These are phyloP conservation scores for Lactarius trivialis DNA, from an alignment of 768 basidiomycete genomes.

Conservation along the genomic window DNA sequence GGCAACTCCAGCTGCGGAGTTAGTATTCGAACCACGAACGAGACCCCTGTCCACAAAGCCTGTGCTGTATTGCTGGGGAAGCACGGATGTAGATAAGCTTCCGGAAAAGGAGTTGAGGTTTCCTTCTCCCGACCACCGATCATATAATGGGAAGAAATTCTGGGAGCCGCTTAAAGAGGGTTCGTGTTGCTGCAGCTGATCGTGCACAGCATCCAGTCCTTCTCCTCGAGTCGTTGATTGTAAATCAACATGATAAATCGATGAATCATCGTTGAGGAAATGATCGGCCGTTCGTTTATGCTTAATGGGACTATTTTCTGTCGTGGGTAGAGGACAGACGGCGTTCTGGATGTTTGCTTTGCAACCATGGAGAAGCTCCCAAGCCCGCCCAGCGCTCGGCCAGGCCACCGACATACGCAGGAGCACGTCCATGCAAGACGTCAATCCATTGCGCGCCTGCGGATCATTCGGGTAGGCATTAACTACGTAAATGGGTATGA, in stretches of 20 bases:
- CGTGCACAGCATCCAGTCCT: slow-evolving; percentile 17
- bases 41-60: slow-evolving; percentile 51
- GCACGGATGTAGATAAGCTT: slow-evolving; percentile 61
- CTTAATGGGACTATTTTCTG: slow-evolving; percentile 24
- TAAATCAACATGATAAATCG: slow-evolving; percentile 8
- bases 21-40: slow-evolving; percentile 11
- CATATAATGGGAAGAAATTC: slow-evolving; percentile 34
- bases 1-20: background rate
- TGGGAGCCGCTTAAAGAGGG: slow-evolving; percentile 5
- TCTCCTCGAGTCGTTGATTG: slow-evolving; percentile 5
- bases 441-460: slow-evolving; percentile 57
- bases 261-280: slow-evolving; percentile 26
- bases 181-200: slow-evolving; percentile 18
- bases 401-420: slow-evolving; percentile 61
- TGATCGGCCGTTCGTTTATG: slow-evolving; percentile 59
- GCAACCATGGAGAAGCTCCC: slow-evolving; percentile 63
- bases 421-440: slow-evolving; percentile 61
- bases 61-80: slow-evolving; percentile 71
- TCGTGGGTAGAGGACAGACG: background rate
- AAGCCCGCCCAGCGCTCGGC: slow-evolving; percentile 71
- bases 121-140: slow-evolving; percentile 40
- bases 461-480: slow-evolving; percentile 60
- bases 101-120: slow-evolving; percentile 31
- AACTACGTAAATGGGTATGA: slow-evolving; percentile 34
- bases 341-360: slow-evolving; percentile 33